Conservation (phyloP, 2,329 filamentous ascomycete genomes). For the Apiospora saccharicola region DNA sequence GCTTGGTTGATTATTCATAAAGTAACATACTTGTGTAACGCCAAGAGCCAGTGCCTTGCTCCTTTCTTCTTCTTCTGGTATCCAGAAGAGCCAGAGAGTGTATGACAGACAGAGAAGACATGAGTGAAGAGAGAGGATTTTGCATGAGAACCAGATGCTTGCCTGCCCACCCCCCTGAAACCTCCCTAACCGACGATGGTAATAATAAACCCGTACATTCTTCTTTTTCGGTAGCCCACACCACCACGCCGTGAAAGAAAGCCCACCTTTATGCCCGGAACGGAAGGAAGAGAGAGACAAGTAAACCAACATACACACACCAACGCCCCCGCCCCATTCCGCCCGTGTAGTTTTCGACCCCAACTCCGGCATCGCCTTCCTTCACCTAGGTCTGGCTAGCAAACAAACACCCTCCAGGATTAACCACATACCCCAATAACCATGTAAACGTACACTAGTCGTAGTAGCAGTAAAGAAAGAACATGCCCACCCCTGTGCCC, state of each 20-base stretch:
- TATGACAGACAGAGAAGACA: not conserved
- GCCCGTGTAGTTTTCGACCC: not conserved
- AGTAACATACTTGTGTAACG: not conserved
- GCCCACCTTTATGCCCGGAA: not conserved
- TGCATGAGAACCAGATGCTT: not conserved
- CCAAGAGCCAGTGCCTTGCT: not conserved
- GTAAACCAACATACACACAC: not conserved
- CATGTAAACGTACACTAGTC: not conserved
- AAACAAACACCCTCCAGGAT: slow-evolving; percentile 5
- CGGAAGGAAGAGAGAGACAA: not conserved
- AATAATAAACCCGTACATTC: slow-evolving; percentile 16
- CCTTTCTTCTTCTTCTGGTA: not conserved
- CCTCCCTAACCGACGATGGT: not conserved
- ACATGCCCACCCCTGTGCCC: not conserved
- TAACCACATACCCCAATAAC: not conserved
- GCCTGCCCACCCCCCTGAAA: not conserved
- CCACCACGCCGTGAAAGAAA: not conserved
- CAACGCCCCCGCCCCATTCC: not conserved
- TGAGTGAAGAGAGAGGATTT: not conserved
- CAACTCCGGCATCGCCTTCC: slow-evolving; percentile 8
- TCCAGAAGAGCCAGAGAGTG: not conserved
- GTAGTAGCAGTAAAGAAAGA: not conserved
- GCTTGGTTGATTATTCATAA: not conserved
- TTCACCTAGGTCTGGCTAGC: slow-evolving; percentile 20
- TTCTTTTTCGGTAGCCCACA: not conserved